Evolutionary conservation across 148 eudicot species (phyloP).

Genomic region (Rhododendron ferrugineum): DNA sequence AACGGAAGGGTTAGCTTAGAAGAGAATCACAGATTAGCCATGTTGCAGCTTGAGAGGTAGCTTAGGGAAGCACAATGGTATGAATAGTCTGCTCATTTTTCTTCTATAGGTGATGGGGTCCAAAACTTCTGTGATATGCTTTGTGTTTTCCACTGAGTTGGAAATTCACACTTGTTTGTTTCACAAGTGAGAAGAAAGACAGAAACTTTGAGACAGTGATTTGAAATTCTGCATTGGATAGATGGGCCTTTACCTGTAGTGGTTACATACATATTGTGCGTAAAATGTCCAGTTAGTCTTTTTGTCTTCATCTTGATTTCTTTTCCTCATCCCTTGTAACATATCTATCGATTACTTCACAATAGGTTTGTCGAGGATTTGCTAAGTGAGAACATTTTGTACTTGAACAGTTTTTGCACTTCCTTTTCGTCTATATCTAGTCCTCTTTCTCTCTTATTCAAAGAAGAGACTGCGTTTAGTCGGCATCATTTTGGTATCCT

Average conservation of each 20-base stretch:
- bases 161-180: not conserved
- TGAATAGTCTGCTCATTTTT: not conserved
- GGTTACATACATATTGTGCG: not conserved
- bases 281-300: not conserved
- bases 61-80: not conserved
- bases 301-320: not conserved
- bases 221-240: not conserved
- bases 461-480: not conserved
- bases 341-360: not conserved
- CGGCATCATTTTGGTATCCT: not conserved
- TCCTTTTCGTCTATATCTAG: not conserved
- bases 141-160: not conserved
- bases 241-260: not conserved
- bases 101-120: not conserved
- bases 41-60: not conserved
- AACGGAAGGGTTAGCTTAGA: not conserved
- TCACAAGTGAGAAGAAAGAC: not conserved
- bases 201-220: not conserved
- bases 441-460: not conserved
- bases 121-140: not conserved
- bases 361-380: not conserved
- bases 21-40: not conserved
- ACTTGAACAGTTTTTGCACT: not conserved
- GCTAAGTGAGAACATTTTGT: not conserved
- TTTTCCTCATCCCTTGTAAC: not conserved